phyloP scores from a whole-genome alignment of 257 asterid genomes.

The Vinca minor region DNA sequence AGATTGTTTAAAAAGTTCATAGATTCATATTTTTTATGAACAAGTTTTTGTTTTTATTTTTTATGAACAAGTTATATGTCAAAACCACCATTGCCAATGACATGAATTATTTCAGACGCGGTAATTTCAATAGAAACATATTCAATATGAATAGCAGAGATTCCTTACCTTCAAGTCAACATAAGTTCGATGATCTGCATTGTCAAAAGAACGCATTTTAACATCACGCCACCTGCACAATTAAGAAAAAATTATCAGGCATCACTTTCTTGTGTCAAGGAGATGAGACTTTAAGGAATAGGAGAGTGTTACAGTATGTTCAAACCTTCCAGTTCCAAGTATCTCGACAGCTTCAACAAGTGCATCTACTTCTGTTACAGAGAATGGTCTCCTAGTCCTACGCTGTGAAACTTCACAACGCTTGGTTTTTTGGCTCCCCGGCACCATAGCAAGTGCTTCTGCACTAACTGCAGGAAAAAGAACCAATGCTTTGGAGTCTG shows the following conservation, averaged over 20 bases:
- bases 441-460: constrained; percentile 53
- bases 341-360: constrained; percentile 93
- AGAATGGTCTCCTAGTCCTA: constrained; percentile 84
- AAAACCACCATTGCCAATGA: neutral
- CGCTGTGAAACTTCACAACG: constrained; percentile 72
- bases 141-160: neutral
- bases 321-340: constrained; percentile 91
- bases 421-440: constrained; percentile 45
- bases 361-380: constrained; percentile 86
- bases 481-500: constrained; percentile 58
- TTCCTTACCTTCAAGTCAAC: constrained; percentile 84
- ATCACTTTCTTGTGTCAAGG: neutral
- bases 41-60: too few relatives aligned
- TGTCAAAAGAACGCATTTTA: constrained; percentile 75
- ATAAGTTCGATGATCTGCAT: constrained; percentile 88
- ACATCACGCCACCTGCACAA: constrained; percentile 94
- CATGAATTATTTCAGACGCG: neutral
- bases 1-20: too few relatives aligned
- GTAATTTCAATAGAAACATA: neutral
- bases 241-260: neutral
- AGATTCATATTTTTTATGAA: too few relatives aligned
- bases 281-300: neutral
- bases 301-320: neutral
- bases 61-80: neutral
- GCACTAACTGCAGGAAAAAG: constrained; percentile 25